Conservation (phyloP, 2,329 filamentous ascomycete genomes). For the Sporothrix euskadiensis region DNA sequence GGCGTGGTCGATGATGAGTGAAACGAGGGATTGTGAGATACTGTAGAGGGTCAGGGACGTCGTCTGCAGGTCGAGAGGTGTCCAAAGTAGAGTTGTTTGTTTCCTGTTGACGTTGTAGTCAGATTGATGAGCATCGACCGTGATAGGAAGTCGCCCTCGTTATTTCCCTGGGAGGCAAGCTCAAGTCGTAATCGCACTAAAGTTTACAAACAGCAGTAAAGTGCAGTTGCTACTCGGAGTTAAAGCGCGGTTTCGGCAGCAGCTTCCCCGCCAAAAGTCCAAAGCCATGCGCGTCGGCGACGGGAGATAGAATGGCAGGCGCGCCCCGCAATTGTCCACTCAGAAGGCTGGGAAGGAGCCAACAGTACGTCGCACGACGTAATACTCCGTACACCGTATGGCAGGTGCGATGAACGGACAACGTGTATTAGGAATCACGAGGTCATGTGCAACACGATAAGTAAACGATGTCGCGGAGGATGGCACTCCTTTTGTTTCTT, state of each 20-base stretch:
- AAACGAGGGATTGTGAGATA: no score
- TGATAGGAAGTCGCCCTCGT: neutral
- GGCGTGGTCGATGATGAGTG: neutral
- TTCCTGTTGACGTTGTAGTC: neutral
- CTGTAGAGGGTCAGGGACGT: neutral
- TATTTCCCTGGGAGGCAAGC: neutral
- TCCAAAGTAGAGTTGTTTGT: neutral
- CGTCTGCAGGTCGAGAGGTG: neutral
- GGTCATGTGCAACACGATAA: neutral
- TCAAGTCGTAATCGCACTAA: conserved; percentile 1
- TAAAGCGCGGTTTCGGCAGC: conserved; percentile 24
- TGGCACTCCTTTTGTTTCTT: no score
- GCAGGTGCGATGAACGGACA: neutral
- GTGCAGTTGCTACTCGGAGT: conserved; percentile 14
- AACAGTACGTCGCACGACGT: neutral
- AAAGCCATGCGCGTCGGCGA: neutral
- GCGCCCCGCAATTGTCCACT: conserved; percentile 23
- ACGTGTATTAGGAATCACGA: neutral
- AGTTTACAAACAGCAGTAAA: neutral
- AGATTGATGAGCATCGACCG: neutral
- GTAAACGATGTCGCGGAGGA: no score
- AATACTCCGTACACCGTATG: neutral
- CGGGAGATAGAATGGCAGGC: conserved; percentile 11
- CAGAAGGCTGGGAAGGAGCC: conserved; percentile 1
- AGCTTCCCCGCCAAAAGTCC: conserved; percentile 24